Conservation (phyloP, 2,329 filamentous ascomycete species). For the Penicillium janthinellum region DNA sequence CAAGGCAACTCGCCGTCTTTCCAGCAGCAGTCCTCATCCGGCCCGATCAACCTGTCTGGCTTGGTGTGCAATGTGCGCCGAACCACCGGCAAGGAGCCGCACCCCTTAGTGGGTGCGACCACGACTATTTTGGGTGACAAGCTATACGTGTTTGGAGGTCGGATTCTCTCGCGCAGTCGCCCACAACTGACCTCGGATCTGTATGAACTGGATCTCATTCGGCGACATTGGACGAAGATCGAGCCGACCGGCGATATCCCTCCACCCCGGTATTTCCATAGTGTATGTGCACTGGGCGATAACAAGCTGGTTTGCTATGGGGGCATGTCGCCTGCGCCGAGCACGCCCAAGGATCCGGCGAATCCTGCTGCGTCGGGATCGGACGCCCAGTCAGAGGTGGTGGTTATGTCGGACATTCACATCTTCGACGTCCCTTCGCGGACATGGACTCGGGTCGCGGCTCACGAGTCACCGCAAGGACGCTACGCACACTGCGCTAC, state of each 20-base stretch:
- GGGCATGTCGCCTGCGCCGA: constrained; percentile 84
- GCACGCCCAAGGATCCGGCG: constrained; percentile 47
- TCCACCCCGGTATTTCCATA: constrained; percentile 94
- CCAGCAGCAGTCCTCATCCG: constrained; percentile 35
- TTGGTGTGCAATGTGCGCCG: constrained; percentile 71
- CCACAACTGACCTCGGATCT: constrained; percentile 86
- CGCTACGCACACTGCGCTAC: constrained; percentile 96
- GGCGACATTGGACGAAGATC: constrained; percentile 89
- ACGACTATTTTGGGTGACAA: constrained; percentile 95
- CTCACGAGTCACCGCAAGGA: constrained; percentile 82
- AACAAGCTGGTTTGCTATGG: constrained; percentile 97
- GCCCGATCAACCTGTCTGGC: constrained; percentile 64
- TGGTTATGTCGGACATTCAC: constrained; percentile 97
- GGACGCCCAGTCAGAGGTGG: constrained; percentile 79
- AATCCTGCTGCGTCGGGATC: constrained; percentile 41
- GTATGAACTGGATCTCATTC: constrained; percentile 89
- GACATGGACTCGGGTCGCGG: constrained; percentile 81
- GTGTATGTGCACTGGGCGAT: constrained; percentile 88
- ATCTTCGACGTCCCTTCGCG: constrained; percentile 84
- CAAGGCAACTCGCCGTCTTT: constrained; percentile 35
- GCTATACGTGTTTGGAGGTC: constrained; percentile 92
- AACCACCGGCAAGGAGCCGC: constrained; percentile 89
- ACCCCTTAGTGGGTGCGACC: constrained; percentile 88
- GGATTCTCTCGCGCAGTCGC: constrained; percentile 79
- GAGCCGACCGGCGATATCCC: constrained; percentile 83